Evolutionary conservation across 2,329 filamentous ascomycete genomes (phyloP).

Genomic region (Aspergillus pseudoglaucus): DNA sequence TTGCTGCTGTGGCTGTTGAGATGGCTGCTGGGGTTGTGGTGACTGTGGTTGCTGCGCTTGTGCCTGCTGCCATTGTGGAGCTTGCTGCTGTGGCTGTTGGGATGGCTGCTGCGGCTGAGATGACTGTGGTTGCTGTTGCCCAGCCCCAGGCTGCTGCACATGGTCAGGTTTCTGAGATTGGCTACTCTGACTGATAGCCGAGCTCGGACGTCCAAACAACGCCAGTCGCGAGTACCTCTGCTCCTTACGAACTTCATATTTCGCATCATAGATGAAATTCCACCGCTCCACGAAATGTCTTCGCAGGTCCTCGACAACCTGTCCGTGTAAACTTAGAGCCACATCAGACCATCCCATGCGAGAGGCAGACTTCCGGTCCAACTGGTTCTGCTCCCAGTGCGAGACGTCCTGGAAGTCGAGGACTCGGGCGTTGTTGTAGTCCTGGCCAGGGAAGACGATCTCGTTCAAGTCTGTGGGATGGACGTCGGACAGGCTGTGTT

Average conservation of each 20-base stretch:
- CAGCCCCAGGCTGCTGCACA: conserved; percentile 8
- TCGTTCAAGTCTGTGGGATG: conserved; percentile 70
- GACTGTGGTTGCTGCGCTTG: not conserved
- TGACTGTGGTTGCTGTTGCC: conserved; percentile 7
- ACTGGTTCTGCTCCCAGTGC: conserved; percentile 78
- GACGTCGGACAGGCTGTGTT: conserved; percentile 76
- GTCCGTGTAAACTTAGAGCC: conserved; percentile 67
- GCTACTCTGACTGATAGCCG: conserved; percentile 11
- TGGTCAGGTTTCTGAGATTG: conserved; percentile 17
- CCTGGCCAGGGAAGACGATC: conserved; percentile 80
- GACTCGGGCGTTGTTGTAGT: conserved; percentile 84
- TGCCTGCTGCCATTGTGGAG: conserved; percentile 1
- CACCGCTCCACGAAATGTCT: conserved; percentile 79
- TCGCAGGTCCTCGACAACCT: conserved; percentile 66
- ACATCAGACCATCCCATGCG: conserved; percentile 94
- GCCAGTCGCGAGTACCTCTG: conserved; percentile 41
- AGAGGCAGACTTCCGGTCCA: conserved; percentile 70
- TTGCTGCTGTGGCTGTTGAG: conserved; percentile 5
- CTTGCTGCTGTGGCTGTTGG: conserved; percentile 1
- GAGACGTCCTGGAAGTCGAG: conserved; percentile 73
- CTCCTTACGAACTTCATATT: conserved; percentile 60
- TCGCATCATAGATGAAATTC: conserved; percentile 84
- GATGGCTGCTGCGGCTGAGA: conserved; percentile 2
- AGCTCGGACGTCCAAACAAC: conserved; percentile 27
- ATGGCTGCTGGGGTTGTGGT: not conserved